Conservation (phyloP, 169 alveolate genomes). For the Eimeria necatrix region DNA sequence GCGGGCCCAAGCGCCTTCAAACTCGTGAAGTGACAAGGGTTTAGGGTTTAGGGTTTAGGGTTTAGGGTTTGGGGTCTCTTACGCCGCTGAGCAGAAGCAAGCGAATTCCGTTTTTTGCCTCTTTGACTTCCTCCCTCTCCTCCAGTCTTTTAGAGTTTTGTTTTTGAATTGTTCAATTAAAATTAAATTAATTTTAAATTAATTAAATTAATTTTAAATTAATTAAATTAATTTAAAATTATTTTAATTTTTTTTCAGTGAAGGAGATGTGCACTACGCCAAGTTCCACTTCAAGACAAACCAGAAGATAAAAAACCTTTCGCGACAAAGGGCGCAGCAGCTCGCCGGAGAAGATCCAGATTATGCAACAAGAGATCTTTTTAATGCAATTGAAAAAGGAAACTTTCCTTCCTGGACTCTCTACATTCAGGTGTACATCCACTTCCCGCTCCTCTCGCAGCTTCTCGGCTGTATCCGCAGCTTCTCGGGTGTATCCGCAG, state of each 20-base stretch:
- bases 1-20: too few relatives aligned
- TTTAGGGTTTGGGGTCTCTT: too few relatives aligned
- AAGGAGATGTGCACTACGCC: conserved; percentile 79
- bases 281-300: conserved; percentile 89
- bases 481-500: too few relatives aligned
- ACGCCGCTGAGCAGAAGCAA: too few relatives aligned
- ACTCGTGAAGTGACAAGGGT: too few relatives aligned
- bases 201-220: neutral
- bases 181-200: too few relatives aligned
- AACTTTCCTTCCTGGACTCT: conserved; percentile 87
- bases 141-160: too few relatives aligned
- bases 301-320: conserved; percentile 87
- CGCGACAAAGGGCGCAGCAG: conserved; percentile 84
- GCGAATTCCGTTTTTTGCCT: too few relatives aligned
- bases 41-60: too few relatives aligned
- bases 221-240: neutral
- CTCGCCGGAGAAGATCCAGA: conserved; percentile 86
- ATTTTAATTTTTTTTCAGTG: too few relatives aligned
- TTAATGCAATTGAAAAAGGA: conserved; percentile 83
- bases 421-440: conserved; percentile 79
- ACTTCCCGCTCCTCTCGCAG: neutral
- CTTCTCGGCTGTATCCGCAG: neutral
- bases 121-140: too few relatives aligned
- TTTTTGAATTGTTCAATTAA: too few relatives aligned
- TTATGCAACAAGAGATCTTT: conserved; percentile 89